phyloP scores from a whole-genome alignment of 2,329 filamentous ascomycete species.

The Epichloe aotearoae region DNA sequence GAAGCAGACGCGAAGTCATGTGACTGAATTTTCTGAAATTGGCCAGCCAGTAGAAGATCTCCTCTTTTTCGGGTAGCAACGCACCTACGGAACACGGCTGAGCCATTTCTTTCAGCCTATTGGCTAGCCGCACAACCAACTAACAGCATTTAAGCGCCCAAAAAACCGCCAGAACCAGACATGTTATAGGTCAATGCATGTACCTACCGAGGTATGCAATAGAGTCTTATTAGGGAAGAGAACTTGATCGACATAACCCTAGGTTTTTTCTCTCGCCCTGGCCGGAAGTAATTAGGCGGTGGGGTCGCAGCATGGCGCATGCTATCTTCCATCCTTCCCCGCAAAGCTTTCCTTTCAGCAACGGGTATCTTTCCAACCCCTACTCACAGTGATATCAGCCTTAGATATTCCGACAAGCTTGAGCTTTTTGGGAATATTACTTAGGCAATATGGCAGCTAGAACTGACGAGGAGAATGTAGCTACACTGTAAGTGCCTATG shows the following conservation, averaged over 20 bases:
- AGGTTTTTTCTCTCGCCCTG: not conserved
- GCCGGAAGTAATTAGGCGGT: not conserved
- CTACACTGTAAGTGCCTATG: constrained; percentile 33
- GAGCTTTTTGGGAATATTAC: not conserved
- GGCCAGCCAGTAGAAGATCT: not conserved
- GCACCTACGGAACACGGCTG: not conserved
- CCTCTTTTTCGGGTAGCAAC: not conserved
- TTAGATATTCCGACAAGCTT: not conserved
- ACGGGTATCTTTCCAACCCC: not conserved
- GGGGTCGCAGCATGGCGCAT: not conserved
- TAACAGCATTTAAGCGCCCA: constrained; percentile 2
- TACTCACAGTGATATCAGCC: not conserved
- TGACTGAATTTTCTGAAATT: not conserved
- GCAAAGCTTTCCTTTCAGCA: constrained; percentile 1
- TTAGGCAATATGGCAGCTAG: constrained; percentile 30
- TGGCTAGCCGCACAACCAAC: not conserved
- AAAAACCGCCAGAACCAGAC: not conserved
- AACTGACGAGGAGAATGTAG: constrained; percentile 37
- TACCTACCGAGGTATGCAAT: not conserved
- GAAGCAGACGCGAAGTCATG: constrained; percentile 5
- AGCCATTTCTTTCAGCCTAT: not conserved
- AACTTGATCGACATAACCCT: not conserved
- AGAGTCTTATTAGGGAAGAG: not conserved
- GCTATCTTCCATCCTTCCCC: not conserved
- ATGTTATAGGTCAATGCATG: not conserved